Percentiles rank a stretch among this genome's conserved stretches.
Evolutionary conservation across 192 early-diverging fungal species (phyloP).

Genomic region (Ambispora gerdemannii): DNA sequence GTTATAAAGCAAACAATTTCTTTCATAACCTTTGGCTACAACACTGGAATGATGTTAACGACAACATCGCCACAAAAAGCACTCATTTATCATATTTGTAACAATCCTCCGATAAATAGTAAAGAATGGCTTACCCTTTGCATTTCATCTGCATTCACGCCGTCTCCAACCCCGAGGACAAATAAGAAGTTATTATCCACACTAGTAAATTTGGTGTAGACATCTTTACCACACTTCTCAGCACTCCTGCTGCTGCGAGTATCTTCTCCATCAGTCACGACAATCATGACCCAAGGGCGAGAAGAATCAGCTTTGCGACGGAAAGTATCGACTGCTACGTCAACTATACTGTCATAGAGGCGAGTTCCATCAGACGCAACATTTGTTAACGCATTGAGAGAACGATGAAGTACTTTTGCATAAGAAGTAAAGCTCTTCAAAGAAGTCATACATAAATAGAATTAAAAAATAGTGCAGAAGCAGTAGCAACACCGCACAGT

Average conservation of each 20-base stretch:
- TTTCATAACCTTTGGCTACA: no score
- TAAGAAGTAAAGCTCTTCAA: constrained; percentile 3
- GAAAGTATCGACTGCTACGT: constrained; percentile 2
- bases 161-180: constrained; percentile 15
- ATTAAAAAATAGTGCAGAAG: background rate
- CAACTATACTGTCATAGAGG: constrained; percentile 19
- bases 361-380: background rate
- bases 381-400: constrained; percentile 15
- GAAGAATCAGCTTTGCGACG: background rate
- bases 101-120: no score
- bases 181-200: constrained; percentile 18
- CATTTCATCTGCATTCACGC: constrained; percentile 14
- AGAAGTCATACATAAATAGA: background rate
- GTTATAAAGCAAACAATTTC: no score
- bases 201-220: background rate
- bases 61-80: no score
- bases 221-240: background rate
- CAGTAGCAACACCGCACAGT: background rate
- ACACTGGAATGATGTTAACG: no score
- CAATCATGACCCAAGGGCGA: constrained; percentile 25
- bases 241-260: constrained; percentile 10
- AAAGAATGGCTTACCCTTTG: constrained; percentile 23
- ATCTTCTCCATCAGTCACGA: constrained; percentile 27
- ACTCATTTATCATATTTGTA: no score
- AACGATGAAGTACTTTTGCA: constrained; percentile 19